These are phyloP conservation scores for Botrytis tulipae DNA, from an alignment of 2,329 filamentous ascomycete genomes.

Conservation along the genomic window DNA sequence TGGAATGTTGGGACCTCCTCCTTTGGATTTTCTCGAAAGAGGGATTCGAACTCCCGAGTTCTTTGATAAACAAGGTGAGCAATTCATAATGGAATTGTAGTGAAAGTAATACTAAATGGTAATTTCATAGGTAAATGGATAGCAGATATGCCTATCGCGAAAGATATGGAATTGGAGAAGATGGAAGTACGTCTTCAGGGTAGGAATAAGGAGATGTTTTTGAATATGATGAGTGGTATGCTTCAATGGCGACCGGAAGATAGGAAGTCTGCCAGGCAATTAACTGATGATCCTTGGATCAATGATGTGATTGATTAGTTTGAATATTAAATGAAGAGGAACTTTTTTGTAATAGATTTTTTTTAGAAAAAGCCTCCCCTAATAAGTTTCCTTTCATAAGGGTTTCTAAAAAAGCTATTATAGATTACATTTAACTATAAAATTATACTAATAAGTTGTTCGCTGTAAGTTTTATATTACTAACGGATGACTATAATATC, in stretches of 20 bases:
- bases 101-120: background rate
- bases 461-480: too few relatives aligned
- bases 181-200: constrained; percentile 29
- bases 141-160: constrained; percentile 7
- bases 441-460: too few relatives aligned
- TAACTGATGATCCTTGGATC: constrained; percentile 39
- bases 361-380: too few relatives aligned
- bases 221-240: constrained; percentile 39
- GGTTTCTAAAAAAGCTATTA: too few relatives aligned
- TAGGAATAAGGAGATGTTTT: constrained; percentile 38
- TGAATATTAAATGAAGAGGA: too few relatives aligned
- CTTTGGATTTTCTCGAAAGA: constrained; percentile 34
- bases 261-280: constrained; percentile 37
- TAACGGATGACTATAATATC: too few relatives aligned
- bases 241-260: constrained; percentile 39
- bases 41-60: constrained; percentile 30
- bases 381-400: too few relatives aligned
- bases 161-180: constrained; percentile 11
- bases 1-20: constrained; percentile 34
- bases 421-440: too few relatives aligned
- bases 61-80: constrained; percentile 34
- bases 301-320: too few relatives aligned
- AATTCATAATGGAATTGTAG: background rate
- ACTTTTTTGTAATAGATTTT: too few relatives aligned
- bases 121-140: background rate